Conservation (phyloP, 2,329 filamentous ascomycete species). For the Zasmidium citrigriseum region DNA sequence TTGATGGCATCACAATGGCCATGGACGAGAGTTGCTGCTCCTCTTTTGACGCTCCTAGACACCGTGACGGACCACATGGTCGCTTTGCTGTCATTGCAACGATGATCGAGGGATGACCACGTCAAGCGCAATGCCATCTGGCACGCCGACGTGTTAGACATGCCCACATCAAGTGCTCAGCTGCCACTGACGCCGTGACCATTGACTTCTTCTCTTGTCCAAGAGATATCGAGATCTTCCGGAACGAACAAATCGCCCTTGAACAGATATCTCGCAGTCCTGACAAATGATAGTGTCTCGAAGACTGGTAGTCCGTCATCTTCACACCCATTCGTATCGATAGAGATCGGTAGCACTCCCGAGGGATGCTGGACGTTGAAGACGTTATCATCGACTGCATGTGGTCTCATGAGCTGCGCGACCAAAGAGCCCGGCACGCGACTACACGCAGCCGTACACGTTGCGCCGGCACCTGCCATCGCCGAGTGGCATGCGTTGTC, state of each 20-base stretch:
- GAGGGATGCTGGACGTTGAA: slow-evolving; percentile 19
- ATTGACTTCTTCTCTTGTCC: neutral
- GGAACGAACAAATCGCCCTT: slow-evolving; percentile 16
- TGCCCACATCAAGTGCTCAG: neutral
- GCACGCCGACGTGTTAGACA: neutral
- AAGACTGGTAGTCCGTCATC: slow-evolving; percentile 12
- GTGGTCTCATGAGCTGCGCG: slow-evolving; percentile 8
- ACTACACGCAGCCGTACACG: slow-evolving; percentile 20
- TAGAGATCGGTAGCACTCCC: slow-evolving; percentile 18
- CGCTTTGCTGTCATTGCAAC: no score
- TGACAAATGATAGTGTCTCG: slow-evolving; percentile 16
- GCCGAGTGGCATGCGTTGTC: slow-evolving; percentile 21
- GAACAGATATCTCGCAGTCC: slow-evolving; percentile 19
- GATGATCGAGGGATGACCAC: no score
- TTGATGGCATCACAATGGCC: no score
- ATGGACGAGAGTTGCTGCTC: no score
- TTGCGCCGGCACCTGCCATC: slow-evolving; percentile 22
- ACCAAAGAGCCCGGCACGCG: slow-evolving; percentile 16
- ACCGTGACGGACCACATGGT: no score
- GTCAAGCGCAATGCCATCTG: no score
- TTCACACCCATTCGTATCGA: slow-evolving; percentile 5
- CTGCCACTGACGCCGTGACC: neutral
- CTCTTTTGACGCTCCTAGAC: no score
- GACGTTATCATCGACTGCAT: slow-evolving; percentile 5
- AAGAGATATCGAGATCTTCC: slow-evolving; percentile 12